phyloP scores from a whole-genome alignment of 441 rosid genomes.

The Populus hybrid region DNA sequence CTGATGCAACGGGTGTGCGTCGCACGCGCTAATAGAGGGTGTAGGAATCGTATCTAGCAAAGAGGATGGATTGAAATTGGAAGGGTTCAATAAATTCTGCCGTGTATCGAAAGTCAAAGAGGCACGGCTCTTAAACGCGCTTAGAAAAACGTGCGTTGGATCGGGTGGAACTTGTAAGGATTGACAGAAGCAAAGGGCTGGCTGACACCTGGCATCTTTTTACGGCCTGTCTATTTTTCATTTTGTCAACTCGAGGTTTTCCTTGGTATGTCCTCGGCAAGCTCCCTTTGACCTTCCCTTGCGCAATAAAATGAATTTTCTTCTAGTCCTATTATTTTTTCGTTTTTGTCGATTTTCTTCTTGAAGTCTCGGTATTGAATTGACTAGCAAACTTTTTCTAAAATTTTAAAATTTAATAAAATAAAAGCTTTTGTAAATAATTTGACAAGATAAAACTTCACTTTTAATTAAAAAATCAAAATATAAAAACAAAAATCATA shows the following conservation, averaged over 20 bases:
- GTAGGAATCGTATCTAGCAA: too few species aligned
- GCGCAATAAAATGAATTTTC: background rate
- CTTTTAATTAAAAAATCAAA: too few species aligned
- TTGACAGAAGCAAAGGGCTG: background rate
- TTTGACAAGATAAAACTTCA: background rate
- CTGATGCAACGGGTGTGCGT: too few species aligned
- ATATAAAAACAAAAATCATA: too few species aligned
- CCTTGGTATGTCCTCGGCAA: background rate
- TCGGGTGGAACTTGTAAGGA: background rate
- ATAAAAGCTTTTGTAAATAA: background rate
- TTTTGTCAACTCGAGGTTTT: slow-evolving; percentile 10
- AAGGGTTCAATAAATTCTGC: background rate
- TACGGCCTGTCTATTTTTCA: background rate
- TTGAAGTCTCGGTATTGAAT: background rate
- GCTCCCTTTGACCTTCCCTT: background rate
- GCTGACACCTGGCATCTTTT: background rate
- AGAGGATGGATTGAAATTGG: background rate
- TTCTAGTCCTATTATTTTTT: background rate
- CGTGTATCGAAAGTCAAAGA: slow-evolving; percentile 13
- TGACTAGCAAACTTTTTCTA: background rate
- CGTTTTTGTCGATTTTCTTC: background rate
- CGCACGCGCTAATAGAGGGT: too few species aligned
- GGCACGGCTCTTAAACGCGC: slow-evolving; percentile 19
- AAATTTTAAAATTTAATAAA: too few species aligned
- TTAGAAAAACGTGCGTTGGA: slow-evolving; percentile 16